Percentiles rank a stretch among this genome's conserved stretches.
Conservation (phyloP, 2,329 filamentous ascomycete genomes). For the Aureobasidium vineae region DNA sequence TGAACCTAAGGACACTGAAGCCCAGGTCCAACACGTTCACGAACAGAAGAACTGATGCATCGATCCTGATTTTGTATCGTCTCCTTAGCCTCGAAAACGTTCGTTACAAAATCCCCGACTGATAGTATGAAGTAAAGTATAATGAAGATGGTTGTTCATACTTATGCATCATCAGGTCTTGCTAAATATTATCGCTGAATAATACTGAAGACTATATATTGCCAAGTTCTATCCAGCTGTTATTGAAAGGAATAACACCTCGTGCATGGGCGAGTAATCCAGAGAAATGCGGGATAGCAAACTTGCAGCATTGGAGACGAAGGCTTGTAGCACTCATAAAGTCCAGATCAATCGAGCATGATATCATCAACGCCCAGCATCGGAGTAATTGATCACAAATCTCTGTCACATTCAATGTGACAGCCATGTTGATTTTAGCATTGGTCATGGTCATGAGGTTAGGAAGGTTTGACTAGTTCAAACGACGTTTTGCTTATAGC, state of each 20-base stretch:
- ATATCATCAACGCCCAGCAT: no score
- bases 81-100: background rate
- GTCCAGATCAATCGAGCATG: no score
- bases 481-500: background rate
- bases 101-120: background rate
- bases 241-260: no score
- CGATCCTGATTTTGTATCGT: background rate
- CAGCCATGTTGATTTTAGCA: background rate
- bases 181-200: background rate
- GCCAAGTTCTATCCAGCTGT: background rate
- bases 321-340: no score
- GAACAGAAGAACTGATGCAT: background rate
- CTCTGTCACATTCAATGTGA: background rate
- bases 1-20: conserved; percentile 5
- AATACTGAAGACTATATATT: background rate
- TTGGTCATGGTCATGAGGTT: background rate
- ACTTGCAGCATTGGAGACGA: no score
- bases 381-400: no score
- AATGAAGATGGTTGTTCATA: background rate
- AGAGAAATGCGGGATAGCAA: no score
- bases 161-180: background rate
- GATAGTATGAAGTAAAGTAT: no score
- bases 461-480: background rate
- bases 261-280: no score
- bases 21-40: conserved; percentile 9